Evolutionary conservation across 768 basidiomycete species (phyloP).

Genomic region (Suillus cothurnatus): DNA sequence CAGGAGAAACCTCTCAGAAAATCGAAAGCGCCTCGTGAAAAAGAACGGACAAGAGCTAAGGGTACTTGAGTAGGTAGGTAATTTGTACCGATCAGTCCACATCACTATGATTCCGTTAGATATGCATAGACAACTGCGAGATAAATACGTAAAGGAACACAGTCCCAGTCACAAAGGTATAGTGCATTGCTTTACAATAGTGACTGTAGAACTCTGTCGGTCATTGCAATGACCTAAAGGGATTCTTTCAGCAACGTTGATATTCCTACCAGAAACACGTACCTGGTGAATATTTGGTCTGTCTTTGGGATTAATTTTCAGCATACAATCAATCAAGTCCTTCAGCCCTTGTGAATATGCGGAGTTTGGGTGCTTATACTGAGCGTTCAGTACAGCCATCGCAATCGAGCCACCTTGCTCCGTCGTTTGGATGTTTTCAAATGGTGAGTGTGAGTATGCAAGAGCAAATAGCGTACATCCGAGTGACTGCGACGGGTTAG

Average conservation of each 20-base stretch:
- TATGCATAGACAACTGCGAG: slow-evolving; percentile 1
- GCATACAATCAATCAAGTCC: slow-evolving; percentile 80
- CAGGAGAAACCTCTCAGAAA: background rate
- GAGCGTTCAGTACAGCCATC: slow-evolving; percentile 94
- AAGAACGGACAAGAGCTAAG: background rate
- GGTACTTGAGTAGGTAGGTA: background rate
- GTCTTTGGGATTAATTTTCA: slow-evolving; percentile 80
- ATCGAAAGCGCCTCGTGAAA: background rate
- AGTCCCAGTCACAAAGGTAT: background rate
- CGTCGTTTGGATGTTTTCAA: slow-evolving; percentile 89
- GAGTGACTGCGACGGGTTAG: slow-evolving; percentile 64
- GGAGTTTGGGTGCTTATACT: slow-evolving; percentile 86
- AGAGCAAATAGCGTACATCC: slow-evolving; percentile 95
- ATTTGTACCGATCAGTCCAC: background rate
- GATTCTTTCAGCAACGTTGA: slow-evolving; percentile 9
- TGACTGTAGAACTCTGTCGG: slow-evolving; percentile 63
- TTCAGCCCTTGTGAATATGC: slow-evolving; percentile 86
- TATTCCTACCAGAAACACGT: slow-evolving; percentile 16
- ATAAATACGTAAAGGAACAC: background rate
- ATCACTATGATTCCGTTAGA: background rate
- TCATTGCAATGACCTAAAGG: slow-evolving; percentile 63
- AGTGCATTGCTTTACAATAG: slow-evolving; percentile 41
- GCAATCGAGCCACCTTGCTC: slow-evolving; percentile 97
- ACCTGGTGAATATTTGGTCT: slow-evolving; percentile 89
- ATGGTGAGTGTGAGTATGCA: slow-evolving; percentile 94